Evolutionary conservation across 768 basidiomycete species (phyloP).

Genomic region (Brasilioporus rufonigricans): DNA sequence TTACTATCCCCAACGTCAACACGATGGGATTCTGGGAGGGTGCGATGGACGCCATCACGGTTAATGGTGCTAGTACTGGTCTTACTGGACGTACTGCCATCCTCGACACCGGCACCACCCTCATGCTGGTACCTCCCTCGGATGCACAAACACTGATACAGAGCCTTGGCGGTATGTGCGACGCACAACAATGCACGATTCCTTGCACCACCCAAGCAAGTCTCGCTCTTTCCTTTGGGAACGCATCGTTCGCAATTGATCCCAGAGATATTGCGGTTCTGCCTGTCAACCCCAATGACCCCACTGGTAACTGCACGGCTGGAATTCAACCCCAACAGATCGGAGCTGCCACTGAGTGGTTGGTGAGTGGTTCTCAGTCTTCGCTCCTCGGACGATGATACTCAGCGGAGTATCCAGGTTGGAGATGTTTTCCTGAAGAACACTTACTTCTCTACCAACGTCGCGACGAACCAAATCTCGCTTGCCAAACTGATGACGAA

Average conservation of each 20-base stretch:
- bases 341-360: constrained; percentile 61
- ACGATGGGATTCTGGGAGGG: constrained; percentile 79
- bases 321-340: constrained; percentile 66
- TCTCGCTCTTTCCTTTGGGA: constrained; percentile 59
- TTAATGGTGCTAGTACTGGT: constrained; percentile 52
- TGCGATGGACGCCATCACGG: constrained; percentile 53
- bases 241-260: constrained; percentile 57
- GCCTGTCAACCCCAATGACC: constrained; percentile 48
- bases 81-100: constrained; percentile 69
- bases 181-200: constrained; percentile 54
- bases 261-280: constrained; percentile 62
- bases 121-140: constrained; percentile 38
- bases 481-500: constrained; percentile 51
- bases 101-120: constrained; percentile 49
- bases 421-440: constrained; percentile 81
- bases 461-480: constrained; percentile 53
- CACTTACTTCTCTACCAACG: constrained; percentile 67
- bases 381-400: background rate
- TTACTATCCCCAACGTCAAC: constrained; percentile 63
- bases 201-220: constrained; percentile 59
- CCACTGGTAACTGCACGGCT: constrained; percentile 62
- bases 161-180: constrained; percentile 54
- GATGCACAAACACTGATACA: constrained; percentile 58
- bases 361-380: constrained; percentile 44
- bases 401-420: constrained; percentile 29